Base-by-base conservation (phyloP, 192 early-diverging fungal genomes). In the Lobosporangium transversale region DNA sequence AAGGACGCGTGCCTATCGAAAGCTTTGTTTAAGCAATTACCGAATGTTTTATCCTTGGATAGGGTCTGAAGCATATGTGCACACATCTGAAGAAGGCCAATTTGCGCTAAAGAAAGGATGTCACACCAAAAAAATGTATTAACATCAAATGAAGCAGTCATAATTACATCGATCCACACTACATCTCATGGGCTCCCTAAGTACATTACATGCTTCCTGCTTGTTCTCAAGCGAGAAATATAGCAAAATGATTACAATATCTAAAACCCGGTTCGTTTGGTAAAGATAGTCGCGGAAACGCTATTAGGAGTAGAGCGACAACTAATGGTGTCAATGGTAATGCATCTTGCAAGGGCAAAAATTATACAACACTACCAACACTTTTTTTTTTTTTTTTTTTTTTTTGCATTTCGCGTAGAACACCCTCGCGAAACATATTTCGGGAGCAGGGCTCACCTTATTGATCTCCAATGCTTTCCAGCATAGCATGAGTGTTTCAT, bases 401-500 rank as follows among this genome's bases (percentile, higher is more conserved):
- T n/a, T n/a, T n/a, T n/a, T n/a, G n/a, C n/a, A n/a, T n/a, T 51
- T 47, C 45, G 15, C 30, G 26, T 35, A n/a, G n/a, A n/a, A n/a
- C n/a, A n/a, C n/a, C n/a, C n/a, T n/a, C n/a, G n/a, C n/a, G n/a
- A n/a, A n/a, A 17, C 30, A 8, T 35, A 29, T 53, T 27, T 20
- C 24, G 3, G 15, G 12, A 53, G 20, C 31, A 53, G 32, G 40
- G 9, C 26, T 24, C 76, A 93, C 92, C 56, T 86, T 83, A 73
- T 97, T 97, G 50, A 84, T 76, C 48, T 95, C 92, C 27, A 96
- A 64, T 11, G 95, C 73, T 62, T 89, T 85, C 96, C 96, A 97
- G 45, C 94, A 89, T 24, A 96, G 68, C 87, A 94, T 92, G 51
- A 94, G 74, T 0, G 89, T 86, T 70, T 96, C 94, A 32, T 81